Conservation (phyloP, 768 basidiomycete genomes). For the Tricholoma saponaceum region DNA sequence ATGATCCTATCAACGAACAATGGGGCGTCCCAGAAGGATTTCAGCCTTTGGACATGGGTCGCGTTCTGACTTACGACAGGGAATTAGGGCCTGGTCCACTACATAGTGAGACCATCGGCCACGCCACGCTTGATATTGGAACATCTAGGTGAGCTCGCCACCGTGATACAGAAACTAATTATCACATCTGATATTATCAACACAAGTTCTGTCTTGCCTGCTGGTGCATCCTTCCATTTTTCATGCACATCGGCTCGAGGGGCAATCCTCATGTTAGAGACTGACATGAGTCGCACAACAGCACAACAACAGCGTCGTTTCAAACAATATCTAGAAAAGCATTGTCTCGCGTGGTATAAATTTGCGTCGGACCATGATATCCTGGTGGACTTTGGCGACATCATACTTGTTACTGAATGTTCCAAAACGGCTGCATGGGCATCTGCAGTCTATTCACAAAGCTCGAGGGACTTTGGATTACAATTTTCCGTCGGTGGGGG, state of each 20-base stretch:
- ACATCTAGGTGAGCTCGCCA: neutral
- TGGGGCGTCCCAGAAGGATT: neutral
- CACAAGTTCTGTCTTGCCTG: neutral
- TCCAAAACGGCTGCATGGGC: constrained; percentile 15
- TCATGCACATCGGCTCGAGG: neutral
- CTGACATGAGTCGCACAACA: neutral
- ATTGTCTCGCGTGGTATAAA: constrained; percentile 7
- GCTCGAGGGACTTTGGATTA: constrained; percentile 8
- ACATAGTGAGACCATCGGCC: neutral
- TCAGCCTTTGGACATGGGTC: neutral
- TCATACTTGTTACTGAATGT: constrained; percentile 15
- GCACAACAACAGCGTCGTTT: neutral
- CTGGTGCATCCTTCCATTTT: neutral
- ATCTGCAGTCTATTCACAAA: constrained; percentile 14
- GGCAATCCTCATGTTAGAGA: neutral
- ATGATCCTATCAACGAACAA: neutral
- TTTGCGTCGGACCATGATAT: constrained; percentile 6
- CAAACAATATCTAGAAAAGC: neutral
- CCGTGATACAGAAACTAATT: neutral
- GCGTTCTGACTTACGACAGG: neutral
- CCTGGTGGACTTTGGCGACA: constrained; percentile 10
- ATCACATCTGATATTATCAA: no score
- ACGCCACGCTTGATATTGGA: neutral
- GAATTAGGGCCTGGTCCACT: neutral
- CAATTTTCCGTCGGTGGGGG: constrained; percentile 4